Percentiles rank a stretch among this genome's conserved stretches.
phyloP scores from a whole-genome alignment of 495 filamentous ascomycete genomes.

The Hypoxylon rickii region DNA sequence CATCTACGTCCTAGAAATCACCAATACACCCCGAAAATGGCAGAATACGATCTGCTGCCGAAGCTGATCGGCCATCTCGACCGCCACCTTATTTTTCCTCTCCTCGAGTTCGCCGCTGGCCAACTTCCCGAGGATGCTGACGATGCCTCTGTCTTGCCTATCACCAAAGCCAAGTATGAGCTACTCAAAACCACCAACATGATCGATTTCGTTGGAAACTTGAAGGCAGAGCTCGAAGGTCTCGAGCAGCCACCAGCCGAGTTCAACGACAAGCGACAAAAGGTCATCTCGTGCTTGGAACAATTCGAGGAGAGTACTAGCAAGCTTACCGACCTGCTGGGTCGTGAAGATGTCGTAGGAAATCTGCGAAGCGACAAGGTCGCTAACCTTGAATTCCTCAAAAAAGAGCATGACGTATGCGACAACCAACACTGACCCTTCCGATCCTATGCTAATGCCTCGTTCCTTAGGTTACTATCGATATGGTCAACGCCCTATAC shows the following conservation, averaged over 20 bases:
- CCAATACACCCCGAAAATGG: conserved; percentile 60
- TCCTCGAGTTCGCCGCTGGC: conserved; percentile 77
- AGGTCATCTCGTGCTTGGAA: conserved; percentile 80
- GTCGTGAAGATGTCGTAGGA: conserved; percentile 82
- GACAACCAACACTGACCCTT: neutral
- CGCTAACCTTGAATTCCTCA: conserved; percentile 93
- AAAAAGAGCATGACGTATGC: conserved; percentile 84
- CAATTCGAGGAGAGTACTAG: conserved; percentile 80
- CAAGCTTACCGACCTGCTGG: conserved; percentile 82
- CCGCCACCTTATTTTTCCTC: conserved; percentile 91
- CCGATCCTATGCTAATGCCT: conserved; percentile 14
- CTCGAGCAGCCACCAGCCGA: conserved; percentile 79
- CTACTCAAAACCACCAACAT: conserved; percentile 96
- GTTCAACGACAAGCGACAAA: conserved; percentile 83
- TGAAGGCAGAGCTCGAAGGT: conserved; percentile 85
- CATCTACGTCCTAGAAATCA: too few relatives aligned
- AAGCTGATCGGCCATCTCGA: conserved; percentile 92
- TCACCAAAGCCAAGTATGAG: conserved; percentile 83
- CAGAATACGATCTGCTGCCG: conserved; percentile 80
- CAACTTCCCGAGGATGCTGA: conserved; percentile 63
- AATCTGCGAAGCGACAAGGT: conserved; percentile 94
- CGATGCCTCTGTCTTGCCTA: conserved; percentile 64
- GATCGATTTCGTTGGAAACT: conserved; percentile 90
- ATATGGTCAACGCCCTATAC: conserved; percentile 93
- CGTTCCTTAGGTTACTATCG: conserved; percentile 68